Percentiles rank a stretch among this genome's conserved stretches.
Conservation (phyloP, 305 asterid species). For the Caryopteris hybrid region DNA sequence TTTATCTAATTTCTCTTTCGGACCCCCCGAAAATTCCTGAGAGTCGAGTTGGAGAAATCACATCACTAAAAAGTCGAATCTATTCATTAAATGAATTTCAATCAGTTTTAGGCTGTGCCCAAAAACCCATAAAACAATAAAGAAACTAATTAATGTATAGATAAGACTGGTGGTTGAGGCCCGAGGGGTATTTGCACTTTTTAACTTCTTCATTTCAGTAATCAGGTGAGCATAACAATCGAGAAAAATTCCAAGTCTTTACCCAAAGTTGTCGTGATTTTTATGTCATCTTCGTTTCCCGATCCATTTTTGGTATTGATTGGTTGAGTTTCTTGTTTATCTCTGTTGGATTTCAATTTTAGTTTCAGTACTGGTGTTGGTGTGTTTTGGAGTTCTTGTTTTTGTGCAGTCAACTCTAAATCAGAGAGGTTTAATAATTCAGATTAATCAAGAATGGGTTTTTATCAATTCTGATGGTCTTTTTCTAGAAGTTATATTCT, state of each 20-base stretch:
- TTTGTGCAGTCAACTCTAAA: conserved; percentile 13
- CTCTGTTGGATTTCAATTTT: conserved; percentile 25
- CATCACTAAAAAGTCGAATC: conserved; percentile 13
- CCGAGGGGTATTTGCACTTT: conserved; percentile 5
- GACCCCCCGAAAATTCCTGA: not conserved
- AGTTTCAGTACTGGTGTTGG: conserved; percentile 13
- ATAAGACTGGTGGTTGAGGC: conserved; percentile 45
- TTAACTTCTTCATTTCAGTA: conserved; percentile 25
- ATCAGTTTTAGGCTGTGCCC: conserved; percentile 23
- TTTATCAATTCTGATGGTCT: conserved; percentile 28
- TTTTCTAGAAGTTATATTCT: conserved; percentile 2
- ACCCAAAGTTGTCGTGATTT: not conserved
- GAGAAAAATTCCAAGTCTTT: not conserved
- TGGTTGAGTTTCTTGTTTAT: not conserved
- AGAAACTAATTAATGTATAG: conserved; percentile 24
- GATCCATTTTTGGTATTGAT: conserved; percentile 16
- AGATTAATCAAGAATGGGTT: conserved; percentile 15
- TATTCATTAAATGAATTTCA: conserved; percentile 21
- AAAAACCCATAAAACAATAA: conserved; percentile 13
- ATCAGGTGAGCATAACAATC: conserved; percentile 29
- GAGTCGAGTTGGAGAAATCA: not conserved
- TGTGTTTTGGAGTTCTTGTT: conserved; percentile 24
- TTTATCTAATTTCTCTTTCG: not conserved
- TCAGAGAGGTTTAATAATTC: conserved; percentile 8
- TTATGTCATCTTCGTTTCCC: not conserved